Evolutionary conservation across 352 stramenopile species (phyloP).

Genomic region (Pilasporangium apinafurcum): DNA sequence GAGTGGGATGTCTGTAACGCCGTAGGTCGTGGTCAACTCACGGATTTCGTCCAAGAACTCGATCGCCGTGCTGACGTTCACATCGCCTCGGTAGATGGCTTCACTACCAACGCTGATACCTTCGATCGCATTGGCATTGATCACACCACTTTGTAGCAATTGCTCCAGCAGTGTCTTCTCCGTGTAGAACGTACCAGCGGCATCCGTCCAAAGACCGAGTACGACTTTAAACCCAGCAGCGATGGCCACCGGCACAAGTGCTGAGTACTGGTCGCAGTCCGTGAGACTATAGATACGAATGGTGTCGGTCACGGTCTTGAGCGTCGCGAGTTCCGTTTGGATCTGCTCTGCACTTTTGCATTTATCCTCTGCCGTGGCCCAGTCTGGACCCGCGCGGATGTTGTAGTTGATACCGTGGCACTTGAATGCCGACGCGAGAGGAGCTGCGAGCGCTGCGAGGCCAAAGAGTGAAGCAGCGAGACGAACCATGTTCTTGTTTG

Average conservation of each 20-base stretch:
- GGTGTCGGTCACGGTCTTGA: conserved; percentile 1
- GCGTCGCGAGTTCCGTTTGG: conserved; percentile 27
- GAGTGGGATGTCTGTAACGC: conserved; percentile 35
- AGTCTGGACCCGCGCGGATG: conserved; percentile 51
- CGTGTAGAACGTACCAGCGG: conserved; percentile 18
- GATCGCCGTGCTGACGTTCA: conserved; percentile 36
- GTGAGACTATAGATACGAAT: conserved; percentile 12
- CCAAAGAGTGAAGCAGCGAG: too few species aligned
- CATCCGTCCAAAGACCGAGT: conserved; percentile 56
- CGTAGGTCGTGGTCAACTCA: conserved; percentile 7
- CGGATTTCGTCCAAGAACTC: conserved; percentile 34
- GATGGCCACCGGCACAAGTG: conserved; percentile 36
- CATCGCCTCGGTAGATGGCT: conserved; percentile 52
- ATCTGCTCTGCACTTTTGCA: conserved; percentile 52
- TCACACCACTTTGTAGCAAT: conserved; percentile 9
- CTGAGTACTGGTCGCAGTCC: conserved; percentile 43
- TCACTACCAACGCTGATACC: conserved; percentile 68
- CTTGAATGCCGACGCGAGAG: too few species aligned
- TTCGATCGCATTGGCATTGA: conserved; percentile 20
- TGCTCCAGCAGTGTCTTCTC: conserved; percentile 41
- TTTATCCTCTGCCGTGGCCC: conserved; percentile 30
- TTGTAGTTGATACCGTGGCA: conserved; percentile 71
- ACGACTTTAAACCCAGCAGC: conserved; percentile 36
- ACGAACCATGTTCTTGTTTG: too few species aligned
- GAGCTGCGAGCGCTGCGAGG: too few species aligned